Evolutionary conservation across 805 yeast genomes (phyloP).

Genomic region (Sugiyamaella lignohabitans): DNA sequence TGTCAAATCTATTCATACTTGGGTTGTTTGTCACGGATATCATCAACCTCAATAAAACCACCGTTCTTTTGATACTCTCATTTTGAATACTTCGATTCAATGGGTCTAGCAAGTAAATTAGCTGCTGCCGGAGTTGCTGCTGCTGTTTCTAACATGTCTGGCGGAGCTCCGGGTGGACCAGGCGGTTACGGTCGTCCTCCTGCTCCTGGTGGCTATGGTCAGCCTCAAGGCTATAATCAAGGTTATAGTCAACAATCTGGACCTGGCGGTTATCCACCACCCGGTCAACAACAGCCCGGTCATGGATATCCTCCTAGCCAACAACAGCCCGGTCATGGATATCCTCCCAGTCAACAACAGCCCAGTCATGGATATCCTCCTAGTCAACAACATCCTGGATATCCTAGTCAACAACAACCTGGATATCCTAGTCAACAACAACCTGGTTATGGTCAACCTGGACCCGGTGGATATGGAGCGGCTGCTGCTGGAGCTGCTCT

Average conservation of each 20-base stretch:
- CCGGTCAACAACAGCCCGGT: too few species aligned
- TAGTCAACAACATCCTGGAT: constrained; percentile 10
- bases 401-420: constrained; percentile 5
- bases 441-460: constrained; percentile 1
- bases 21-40: too few species aligned
- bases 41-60: too few species aligned
- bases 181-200: constrained; percentile 10
- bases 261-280: constrained; percentile 2
- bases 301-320: constrained; percentile 8
- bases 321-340: too few species aligned
- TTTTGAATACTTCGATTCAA: too few species aligned
- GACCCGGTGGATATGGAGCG: not conserved
- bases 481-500: not conserved
- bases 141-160: constrained; percentile 1
- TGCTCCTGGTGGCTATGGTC: constrained; percentile 8
- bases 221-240: constrained; percentile 4
- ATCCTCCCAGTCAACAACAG: constrained; percentile 7
- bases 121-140: constrained; percentile 14
- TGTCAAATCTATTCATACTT: too few species aligned
- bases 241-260: constrained; percentile 4
- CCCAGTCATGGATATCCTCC: constrained; percentile 4
- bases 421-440: constrained; percentile 3
- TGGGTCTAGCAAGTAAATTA: constrained; percentile 30
- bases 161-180: constrained; percentile 5
- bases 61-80: too few species aligned